Evolutionary conservation across 345 rosid genomes (phyloP).

Genomic region (Bruguiera parviflora): DNA sequence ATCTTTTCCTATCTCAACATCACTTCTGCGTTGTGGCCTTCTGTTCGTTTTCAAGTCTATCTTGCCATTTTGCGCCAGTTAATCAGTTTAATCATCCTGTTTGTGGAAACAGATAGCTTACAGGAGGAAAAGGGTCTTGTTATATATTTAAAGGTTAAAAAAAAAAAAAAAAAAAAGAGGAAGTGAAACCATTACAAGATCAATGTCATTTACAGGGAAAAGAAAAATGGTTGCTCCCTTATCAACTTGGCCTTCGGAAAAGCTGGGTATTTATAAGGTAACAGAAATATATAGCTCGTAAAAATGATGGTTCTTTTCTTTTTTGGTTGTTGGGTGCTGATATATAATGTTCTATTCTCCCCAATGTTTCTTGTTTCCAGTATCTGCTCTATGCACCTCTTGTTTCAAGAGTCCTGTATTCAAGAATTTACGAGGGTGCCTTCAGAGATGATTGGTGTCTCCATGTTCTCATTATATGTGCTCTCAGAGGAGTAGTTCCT

Average conservation of each 20-base stretch:
- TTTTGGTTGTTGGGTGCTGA: slow-evolving; percentile 5
- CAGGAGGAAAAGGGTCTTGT: not conserved
- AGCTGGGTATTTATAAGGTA: slow-evolving; percentile 78
- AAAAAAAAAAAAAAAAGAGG: not conserved
- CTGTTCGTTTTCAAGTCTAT: too few species aligned
- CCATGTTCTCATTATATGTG: slow-evolving; percentile 52
- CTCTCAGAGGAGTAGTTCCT: slow-evolving; percentile 38
- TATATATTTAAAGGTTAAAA: not conserved
- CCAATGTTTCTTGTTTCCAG: slow-evolving; percentile 31
- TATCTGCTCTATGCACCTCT: slow-evolving; percentile 78
- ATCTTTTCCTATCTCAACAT: too few species aligned
- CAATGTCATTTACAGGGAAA: not conserved
- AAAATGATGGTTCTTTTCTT: not conserved
- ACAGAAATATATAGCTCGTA: not conserved
- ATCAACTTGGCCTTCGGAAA: slow-evolving; percentile 91
- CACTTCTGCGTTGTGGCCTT: too few species aligned
- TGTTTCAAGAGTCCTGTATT: slow-evolving; percentile 47
- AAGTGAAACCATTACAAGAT: not conserved
- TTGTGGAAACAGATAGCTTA: too few species aligned
- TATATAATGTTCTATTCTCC: not conserved
- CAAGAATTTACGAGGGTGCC: slow-evolving; percentile 42
- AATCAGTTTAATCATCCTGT: too few species aligned
- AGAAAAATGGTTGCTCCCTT: slow-evolving; percentile 45
- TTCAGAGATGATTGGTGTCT: slow-evolving; percentile 55
- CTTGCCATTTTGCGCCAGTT: too few species aligned